Base-by-base conservation (phyloP, 179 eudicot species). In the Beta macrorhiza region DNA sequence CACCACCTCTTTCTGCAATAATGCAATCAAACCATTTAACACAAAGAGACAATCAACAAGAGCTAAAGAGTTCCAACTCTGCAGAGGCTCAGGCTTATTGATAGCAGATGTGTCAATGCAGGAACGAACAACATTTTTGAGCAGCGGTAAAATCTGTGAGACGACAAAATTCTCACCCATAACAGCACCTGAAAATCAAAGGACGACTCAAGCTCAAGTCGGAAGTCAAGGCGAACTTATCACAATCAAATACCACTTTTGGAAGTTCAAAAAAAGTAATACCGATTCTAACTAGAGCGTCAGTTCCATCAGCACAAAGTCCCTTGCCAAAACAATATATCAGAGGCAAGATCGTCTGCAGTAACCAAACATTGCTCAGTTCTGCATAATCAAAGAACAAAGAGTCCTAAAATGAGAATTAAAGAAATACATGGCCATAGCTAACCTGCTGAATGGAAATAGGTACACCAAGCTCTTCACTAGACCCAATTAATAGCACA, bases 401-500 rank as follows among this genome's bases (percentile, higher is more conserved):
- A 55, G 71, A n/a, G 47, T 71, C 51, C 83, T 7, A 76, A 75
- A 47, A 42, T 67, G 51, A 45, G n/a, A 47, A 80, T 12, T n/a
- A 56, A 29, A 25, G 5, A 13, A 75, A 32, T 73, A 72, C 67
- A 37, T 51, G 19, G 55, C 57, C 56, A 71, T 32, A 84, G 56
- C 79, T 45, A 83, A 96, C 99, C 99, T 96, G 98, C 83, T 96
- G 89, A 85, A 96, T 81, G 25, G 93, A 88, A 83, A 92, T 85
- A 63, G 99, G 99, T 75, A 92, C 84, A 72, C 99, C 99, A 81
- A 96, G 97, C 83, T 91, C 99, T 87, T 96, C 99, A 80, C 97
- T 90, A 51, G 98, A 96, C 84, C 94, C 95, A 91, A 93, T 91
- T 80, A 96, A 88, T 76, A 96, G 86, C 80, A 93, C 99, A 82